Base-by-base conservation (phyloP, 2,329 filamentous ascomycete genomes). In the Cladophialophora yegresii region DNA sequence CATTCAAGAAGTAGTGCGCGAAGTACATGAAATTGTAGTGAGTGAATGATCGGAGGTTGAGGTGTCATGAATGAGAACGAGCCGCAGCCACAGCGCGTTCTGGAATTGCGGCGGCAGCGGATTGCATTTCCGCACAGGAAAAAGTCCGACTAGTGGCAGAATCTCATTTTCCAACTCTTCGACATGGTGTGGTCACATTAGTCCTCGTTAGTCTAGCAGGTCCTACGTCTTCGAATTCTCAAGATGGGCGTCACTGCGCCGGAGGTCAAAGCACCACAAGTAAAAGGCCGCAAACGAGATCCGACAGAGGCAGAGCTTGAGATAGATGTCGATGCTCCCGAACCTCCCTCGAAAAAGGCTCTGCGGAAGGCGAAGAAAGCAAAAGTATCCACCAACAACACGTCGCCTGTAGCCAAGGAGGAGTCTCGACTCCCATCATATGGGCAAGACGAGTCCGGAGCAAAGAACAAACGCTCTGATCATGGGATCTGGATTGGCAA, bases 401-500 rank as follows among this genome's bases (percentile, higher is more conserved):
- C 54, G 47, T 54, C 54, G 26, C 33, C 47, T 67, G 68, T 62
- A 78, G 78, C 65, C 77, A 78, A 63, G 78, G 28, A 64, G 4
- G 49, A 43, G 33, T 16, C 49, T 12, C 10, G 9, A 26, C 33
- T 30, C 12, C 33, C 55, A 30, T 4, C 55, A 22, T 40, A 33
- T 13, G 36, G n/a, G 16, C 30, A 22, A 36, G 33, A 80, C 63
- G 72, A 54, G 26, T 76, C 45, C 73, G 75, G 74, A 73, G 79
- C 71, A 20, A 49, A 70, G 72, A 16, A 74, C 72, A 66, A 72
- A 73, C 88, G 91, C 65, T 95, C 92, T 9, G 87, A 90, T 20
- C 87, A 92, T 77, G 91, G 92, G 67, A 86, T 99, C 70, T 99
- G 95, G 95, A 91, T 99, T 71, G 95, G 96, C 72, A 99, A 99